Conservation (phyloP, 805 yeast species). For the Yamadazyma nakazawae region DNA sequence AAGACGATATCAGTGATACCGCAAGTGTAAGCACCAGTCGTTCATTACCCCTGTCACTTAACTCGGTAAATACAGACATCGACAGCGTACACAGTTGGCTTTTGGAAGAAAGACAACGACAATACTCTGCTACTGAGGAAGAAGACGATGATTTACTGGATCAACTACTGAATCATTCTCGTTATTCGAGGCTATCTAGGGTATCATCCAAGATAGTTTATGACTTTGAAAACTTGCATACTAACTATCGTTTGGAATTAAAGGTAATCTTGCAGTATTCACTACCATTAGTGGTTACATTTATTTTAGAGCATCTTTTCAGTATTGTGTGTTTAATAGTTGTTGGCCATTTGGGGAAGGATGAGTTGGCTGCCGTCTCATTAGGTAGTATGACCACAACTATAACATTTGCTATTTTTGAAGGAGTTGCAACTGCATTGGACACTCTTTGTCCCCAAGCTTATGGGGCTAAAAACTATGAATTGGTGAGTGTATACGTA, state of each 20-base stretch:
- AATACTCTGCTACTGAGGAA: constrained; percentile 22
- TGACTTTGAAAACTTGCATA: constrained; percentile 31
- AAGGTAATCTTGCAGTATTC: constrained; percentile 29
- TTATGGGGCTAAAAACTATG: constrained; percentile 41
- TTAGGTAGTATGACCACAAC: constrained; percentile 44
- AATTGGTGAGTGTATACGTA: constrained; percentile 34
- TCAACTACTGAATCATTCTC: constrained; percentile 11
- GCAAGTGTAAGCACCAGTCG: constrained; percentile 41
- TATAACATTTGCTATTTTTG: constrained; percentile 42
- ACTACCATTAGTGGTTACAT: constrained; percentile 40
- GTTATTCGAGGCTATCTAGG: constrained; percentile 2
- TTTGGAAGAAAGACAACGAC: constrained; percentile 39
- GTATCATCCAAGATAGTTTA: constrained; percentile 2
- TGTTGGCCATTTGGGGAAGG: constrained; percentile 45
- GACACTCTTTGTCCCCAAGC: constrained; percentile 47
- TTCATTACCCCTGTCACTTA: constrained; percentile 39
- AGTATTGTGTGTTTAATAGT: constrained; percentile 41
- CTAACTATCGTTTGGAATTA: constrained; percentile 26
- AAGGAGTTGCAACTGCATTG: constrained; percentile 45
- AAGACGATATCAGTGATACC: constrained; percentile 32
- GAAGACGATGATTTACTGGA: constrained; percentile 15
- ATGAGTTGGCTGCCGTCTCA: constrained; percentile 45
- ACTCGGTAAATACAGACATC: constrained; percentile 39
- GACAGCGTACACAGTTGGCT: constrained; percentile 31
- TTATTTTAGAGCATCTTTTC: constrained; percentile 42